These are phyloP conservation scores for Drosera spatulata DNA, from an alignment of 179 eudicot genomes.

Conservation along the genomic window DNA sequence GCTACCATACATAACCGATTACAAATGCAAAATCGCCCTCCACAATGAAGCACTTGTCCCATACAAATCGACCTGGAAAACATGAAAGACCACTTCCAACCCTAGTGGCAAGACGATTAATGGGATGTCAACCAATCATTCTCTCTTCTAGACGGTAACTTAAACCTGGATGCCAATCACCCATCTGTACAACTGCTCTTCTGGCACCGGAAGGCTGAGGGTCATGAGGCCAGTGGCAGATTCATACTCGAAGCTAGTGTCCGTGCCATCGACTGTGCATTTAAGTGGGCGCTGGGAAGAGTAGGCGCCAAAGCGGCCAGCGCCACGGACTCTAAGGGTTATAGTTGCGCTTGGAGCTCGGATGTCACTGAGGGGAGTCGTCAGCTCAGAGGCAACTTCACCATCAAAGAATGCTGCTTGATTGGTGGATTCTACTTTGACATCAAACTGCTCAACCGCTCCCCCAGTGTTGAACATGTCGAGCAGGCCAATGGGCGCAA, in stretches of 20 bases:
- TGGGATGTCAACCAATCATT: too few species aligned
- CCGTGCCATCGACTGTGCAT: slow-evolving; percentile 32
- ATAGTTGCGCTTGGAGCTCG: slow-evolving; percentile 31
- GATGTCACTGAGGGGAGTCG: slow-evolving; percentile 9
- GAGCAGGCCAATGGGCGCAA: slow-evolving; percentile 78
- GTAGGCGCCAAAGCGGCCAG: slow-evolving; percentile 73
- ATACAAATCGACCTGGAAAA: too few species aligned
- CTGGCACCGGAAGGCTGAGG: slow-evolving; percentile 44
- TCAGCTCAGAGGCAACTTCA: slow-evolving; percentile 18
- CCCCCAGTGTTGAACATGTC: slow-evolving; percentile 82
- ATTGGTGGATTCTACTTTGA: slow-evolving; percentile 12
- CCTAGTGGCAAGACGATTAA: too few species aligned
- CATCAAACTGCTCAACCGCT: slow-evolving; percentile 57
- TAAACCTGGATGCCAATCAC: slow-evolving; percentile 46
- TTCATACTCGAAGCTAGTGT: slow-evolving; percentile 39
- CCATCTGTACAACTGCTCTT: slow-evolving; percentile 76
- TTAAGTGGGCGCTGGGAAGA: slow-evolving; percentile 55
- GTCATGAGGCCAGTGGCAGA: slow-evolving; percentile 36
- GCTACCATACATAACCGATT: too few species aligned
- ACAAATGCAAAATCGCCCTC: too few species aligned
- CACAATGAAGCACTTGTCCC: too few species aligned
- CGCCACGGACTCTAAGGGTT: slow-evolving; percentile 57
- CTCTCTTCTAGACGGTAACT: background rate
- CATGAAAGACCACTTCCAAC: too few species aligned
- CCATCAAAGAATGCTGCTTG: slow-evolving; percentile 19